Evolutionary conservation across 768 basidiomycete genomes (phyloP), one percentile per base, ranked within the genome.

Genomic region (Suillus bovinus): DNA sequence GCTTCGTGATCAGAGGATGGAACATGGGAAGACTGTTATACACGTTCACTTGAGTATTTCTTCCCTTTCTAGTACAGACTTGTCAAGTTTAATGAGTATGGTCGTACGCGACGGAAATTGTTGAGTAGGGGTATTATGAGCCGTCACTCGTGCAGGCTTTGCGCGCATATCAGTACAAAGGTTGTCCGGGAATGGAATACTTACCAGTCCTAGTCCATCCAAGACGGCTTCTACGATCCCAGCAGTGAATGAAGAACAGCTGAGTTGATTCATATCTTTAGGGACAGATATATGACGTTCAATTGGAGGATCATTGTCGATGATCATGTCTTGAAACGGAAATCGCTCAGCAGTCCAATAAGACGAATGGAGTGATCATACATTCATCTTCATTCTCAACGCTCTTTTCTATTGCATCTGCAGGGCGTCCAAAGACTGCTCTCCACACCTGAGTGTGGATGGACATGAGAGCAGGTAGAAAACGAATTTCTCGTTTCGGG

Each of bases 361-460:
- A 61, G 5, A 57, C 47, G 33, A 34, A 46, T 14, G 27, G 5
- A 53, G 44, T 29, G 49, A 56, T 20, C 89, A 59, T 64, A 89
- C 94, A 99, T 81, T 99, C 97, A 72, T 99, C 96, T 22, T 92
- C 89, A 63, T 96, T 94, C 74, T 97, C 95, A 0, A 98, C 93
- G 67, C 93, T 95, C 79, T 94, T 91, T 76, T 99, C 96, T 61
- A 99, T 87, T 2, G 91, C 94, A 72, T 98, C 96, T 24, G 97
- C 97, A 10, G 94, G 83, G 73, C 89, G 92, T 10, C 94, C 94
- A 70, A 96, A 99, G 20, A 96, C 90, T 34, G 94, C 91, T 61
- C 89, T 87, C 90, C 96, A 99, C 29, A 99, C 88, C 68, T 96
- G 93, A 1, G 94, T 95, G 69, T 98, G 96, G 58, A 99, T 87